Conservation (phyloP, 1,139 yeast species). For the Protomyces pachydermus region DNA sequence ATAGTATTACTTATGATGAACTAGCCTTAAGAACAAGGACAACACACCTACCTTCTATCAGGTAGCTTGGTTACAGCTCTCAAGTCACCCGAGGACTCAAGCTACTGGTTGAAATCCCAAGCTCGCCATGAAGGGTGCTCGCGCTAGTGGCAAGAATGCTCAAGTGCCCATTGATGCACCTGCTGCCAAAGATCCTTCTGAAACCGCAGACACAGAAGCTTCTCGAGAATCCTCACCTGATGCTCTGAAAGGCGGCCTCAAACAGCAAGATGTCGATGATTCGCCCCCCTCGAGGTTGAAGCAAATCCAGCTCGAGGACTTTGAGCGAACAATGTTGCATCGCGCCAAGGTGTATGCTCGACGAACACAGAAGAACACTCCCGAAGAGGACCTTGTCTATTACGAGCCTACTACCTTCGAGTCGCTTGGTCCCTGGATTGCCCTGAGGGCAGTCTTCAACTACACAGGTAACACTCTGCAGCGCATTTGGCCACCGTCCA, state of each 20-base stretch:
- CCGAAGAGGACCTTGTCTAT: background rate
- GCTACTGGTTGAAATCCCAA: no score
- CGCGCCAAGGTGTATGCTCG: background rate
- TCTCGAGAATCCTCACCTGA: background rate
- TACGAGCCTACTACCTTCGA: background rate
- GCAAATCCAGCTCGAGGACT: slow-evolving; percentile 11
- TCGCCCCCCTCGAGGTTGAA: background rate
- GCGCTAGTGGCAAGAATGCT: no score
- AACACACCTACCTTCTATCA: no score
- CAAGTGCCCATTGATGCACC: background rate
- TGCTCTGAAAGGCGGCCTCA: background rate
- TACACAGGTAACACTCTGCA: background rate
- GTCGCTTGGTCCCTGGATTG: background rate
- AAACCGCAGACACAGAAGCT: background rate
- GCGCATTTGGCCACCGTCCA: background rate
- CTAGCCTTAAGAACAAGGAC: no score
- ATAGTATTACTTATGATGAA: no score
- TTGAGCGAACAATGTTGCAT: slow-evolving; percentile 11
- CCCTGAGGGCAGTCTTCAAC: background rate
- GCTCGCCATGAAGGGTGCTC: no score
- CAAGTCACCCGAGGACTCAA: no score
- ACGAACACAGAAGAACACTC: background rate
- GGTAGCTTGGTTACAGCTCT: no score
- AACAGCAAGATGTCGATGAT: background rate
- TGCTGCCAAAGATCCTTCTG: background rate